Evolutionary conservation across 108 stramenopile species (phyloP), one percentile per base, ranked within the genome.

Genomic region (Cylindrotheca fusiformis): DNA sequence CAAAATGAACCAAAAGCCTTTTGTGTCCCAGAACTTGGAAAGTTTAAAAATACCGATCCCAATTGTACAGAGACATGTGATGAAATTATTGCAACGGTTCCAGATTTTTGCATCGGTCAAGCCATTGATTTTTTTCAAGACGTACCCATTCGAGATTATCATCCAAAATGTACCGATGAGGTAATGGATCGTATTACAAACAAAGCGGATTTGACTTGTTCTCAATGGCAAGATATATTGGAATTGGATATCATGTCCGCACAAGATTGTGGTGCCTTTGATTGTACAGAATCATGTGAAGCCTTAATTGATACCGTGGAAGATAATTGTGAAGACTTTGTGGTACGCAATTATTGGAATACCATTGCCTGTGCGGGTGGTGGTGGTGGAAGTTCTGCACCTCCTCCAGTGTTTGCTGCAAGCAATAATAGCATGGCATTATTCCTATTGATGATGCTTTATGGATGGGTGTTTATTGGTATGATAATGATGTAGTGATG

Each of bases 61-160:
- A 41, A 41, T 14, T 41, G 36, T 41, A 41, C 36, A 41, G 36
- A 41, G 10, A 41, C 36, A 10, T 41, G 36, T 41, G 14, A 10
- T 41, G 36, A 41, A 6, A 41, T 41, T 14, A 41, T 41, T 41
- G 36, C 36, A 14, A 41, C 6, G 36, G 36, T 41, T 14, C 36
- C 36, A 41, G 36, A 41, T 14, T 41, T 10, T 41, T 41, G 36
- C 14, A 14, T 41, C 10, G 36, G 10, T 14, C 10, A 41, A 41
- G 36, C 36, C 36, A 41, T 41, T 41, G 36, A 41, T 41, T 41
- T 41, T 14, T 41, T 41, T 41, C 36, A 41, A 41, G 36, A 41
- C 6, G 14, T 14, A 6, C 36, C 36, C 36, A 41, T 41, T 14
- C 36, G 36, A 10, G 36, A 41, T 41, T 41, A 10, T 41, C 36